A percentile compares a stretch with the other conserved stretches of the same genome.
Conservation (phyloP, 768 basidiomycete species). For the Tylopilus cervinicoccineus region DNA sequence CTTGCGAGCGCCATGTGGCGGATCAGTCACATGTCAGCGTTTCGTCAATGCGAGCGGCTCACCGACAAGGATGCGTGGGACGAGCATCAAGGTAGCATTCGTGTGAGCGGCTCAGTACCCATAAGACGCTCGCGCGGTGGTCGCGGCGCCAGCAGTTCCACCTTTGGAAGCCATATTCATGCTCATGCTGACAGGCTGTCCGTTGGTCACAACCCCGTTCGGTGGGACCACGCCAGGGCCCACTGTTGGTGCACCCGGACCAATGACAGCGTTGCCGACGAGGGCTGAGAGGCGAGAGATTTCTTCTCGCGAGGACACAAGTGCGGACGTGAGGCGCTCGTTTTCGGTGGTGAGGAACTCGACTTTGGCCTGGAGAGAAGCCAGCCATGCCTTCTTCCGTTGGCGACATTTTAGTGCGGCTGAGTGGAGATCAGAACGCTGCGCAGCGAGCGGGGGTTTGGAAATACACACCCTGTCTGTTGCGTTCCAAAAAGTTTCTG, state of each 20-base stretch:
- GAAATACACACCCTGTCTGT: slow-evolving; percentile 75
- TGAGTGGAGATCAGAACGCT: slow-evolving; percentile 29
- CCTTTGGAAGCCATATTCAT: slow-evolving; percentile 39
- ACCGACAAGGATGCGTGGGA: slow-evolving; percentile 14
- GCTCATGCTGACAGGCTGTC: slow-evolving; percentile 41
- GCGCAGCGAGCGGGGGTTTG: neutral
- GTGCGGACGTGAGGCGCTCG: slow-evolving; percentile 84
- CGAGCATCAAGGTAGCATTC: slow-evolving; percentile 4
- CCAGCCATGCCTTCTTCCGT: slow-evolving; percentile 97
- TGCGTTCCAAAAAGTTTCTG: slow-evolving; percentile 93
- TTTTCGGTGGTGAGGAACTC: slow-evolving; percentile 93
- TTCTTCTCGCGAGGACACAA: slow-evolving; percentile 88
- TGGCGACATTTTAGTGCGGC: slow-evolving; percentile 99
- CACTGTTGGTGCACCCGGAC: slow-evolving; percentile 29
- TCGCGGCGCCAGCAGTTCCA: slow-evolving; percentile 28
- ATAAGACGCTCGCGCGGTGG: slow-evolving; percentile 35
- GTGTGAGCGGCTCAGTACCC: slow-evolving; percentile 31
- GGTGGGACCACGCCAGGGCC: slow-evolving; percentile 29
- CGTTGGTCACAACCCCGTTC: slow-evolving; percentile 24
- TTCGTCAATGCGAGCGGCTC: neutral
- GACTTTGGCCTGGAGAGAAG: slow-evolving; percentile 88
- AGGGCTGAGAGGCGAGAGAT: slow-evolving; percentile 77
- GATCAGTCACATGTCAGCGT: neutral
- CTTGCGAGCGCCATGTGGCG: slow-evolving; percentile 8
- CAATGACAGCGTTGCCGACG: slow-evolving; percentile 63